Evolutionary conservation across 2,329 filamentous ascomycete species (phyloP).

Genomic region (Paramyrothecium sp.): DNA sequence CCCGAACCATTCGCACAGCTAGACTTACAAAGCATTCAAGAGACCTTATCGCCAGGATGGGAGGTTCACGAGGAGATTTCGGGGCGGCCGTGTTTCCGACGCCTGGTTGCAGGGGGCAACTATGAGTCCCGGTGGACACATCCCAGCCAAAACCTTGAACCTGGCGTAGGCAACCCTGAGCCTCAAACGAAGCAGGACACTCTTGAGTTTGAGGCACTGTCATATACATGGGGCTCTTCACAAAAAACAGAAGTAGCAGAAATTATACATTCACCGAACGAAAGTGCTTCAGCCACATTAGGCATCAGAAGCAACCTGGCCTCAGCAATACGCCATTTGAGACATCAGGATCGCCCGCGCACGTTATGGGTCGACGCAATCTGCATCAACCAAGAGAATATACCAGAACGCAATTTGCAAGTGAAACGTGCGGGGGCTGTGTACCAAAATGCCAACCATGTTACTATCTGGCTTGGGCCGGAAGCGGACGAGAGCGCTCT

Average conservation of each 20-base stretch:
- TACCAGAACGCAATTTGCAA: background rate
- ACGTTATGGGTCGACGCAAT: background rate
- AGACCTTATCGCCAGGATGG: background rate
- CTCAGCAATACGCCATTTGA: background rate
- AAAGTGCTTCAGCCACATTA: background rate
- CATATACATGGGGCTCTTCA: background rate
- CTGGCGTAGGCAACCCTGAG: background rate
- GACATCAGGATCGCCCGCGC: background rate
- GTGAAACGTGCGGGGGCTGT: background rate
- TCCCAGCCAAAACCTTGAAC: too few species aligned
- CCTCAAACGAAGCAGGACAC: background rate
- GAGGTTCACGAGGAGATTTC: background rate
- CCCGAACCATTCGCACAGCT: too few species aligned
- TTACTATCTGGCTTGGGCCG: background rate
- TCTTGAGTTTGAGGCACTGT: background rate
- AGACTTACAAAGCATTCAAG: background rate
- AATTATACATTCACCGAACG: background rate
- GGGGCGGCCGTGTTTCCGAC: background rate
- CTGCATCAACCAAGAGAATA: background rate
- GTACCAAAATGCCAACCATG: background rate
- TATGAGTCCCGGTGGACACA: background rate
- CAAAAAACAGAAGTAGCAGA: background rate
- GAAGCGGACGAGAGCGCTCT: background rate
- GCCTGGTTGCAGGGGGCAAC: background rate
- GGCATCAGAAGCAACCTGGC: background rate